Percentiles rank a stretch among this genome's conserved stretches.
Conservation (phyloP, 2,329 filamentous ascomycete species). For the Coleophoma cylindrospora region DNA sequence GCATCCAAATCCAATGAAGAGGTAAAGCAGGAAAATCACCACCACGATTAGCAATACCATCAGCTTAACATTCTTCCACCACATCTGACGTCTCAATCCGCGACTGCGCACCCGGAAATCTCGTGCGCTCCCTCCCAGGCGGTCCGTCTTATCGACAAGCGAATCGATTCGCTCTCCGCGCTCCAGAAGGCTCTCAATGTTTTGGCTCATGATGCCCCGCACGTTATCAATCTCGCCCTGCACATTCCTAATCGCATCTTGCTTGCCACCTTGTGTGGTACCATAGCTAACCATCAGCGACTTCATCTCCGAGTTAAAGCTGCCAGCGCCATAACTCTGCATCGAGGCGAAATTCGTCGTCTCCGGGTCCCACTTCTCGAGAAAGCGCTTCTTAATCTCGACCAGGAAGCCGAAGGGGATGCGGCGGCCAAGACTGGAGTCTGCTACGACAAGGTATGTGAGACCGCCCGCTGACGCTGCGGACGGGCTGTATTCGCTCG, state of each 20-base stretch:
- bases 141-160: constrained; percentile 93
- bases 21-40: constrained; percentile 64
- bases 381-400: constrained; percentile 85
- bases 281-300: constrained; percentile 79
- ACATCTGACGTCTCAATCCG: constrained; percentile 88
- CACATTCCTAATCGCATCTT: constrained; percentile 79
- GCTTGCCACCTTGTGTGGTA: constrained; percentile 66
- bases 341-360: constrained; percentile 70
- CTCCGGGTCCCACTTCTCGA: constrained; percentile 60
- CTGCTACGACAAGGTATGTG: constrained; percentile 87
- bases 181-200: constrained; percentile 86
- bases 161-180: constrained; percentile 89
- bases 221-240: constrained; percentile 91
- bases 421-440: constrained; percentile 74
- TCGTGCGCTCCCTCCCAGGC: constrained; percentile 78
- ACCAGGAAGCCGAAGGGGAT: constrained; percentile 90
- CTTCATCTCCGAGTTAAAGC: constrained; percentile 78
- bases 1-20: constrained; percentile 69
- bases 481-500: constrained; percentile 54
- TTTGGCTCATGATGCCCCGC: constrained; percentile 88
- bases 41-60: constrained; percentile 77
- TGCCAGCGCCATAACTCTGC: constrained; percentile 84
- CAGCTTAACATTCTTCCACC: constrained; percentile 98
- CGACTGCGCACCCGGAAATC: constrained; percentile 88
- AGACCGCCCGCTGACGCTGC: constrained; percentile 68